Evolutionary conservation across 140 eudicot genomes (phyloP).

Genomic region (Eryngium alpinum): DNA sequence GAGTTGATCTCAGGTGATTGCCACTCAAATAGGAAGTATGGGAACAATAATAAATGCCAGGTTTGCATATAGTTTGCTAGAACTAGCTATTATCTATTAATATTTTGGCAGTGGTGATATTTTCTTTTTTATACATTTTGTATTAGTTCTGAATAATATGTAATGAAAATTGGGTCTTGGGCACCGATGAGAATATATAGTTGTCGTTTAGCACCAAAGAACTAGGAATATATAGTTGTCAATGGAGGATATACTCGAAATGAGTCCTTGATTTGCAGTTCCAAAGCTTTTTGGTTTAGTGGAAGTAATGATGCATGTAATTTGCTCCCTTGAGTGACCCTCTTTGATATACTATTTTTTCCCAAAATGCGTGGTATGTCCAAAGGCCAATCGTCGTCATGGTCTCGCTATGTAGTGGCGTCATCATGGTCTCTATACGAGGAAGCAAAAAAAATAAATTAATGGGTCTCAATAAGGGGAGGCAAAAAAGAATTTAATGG

Average conservation of each 20-base stretch:
- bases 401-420: background rate
- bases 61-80: constrained; percentile 22
- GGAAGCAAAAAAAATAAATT: too few species aligned
- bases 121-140: background rate
- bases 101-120: background rate
- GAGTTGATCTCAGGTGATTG: constrained; percentile 49
- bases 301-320: background rate
- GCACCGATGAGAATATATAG: too few species aligned
- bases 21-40: constrained; percentile 95
- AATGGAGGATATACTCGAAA: background rate
- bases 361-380: background rate
- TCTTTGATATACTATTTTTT: background rate
- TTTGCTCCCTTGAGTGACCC: background rate
- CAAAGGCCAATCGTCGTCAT: background rate
- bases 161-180: too few species aligned
- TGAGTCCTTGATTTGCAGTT: background rate
- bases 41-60: constrained; percentile 89
- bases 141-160: background rate
- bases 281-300: background rate
- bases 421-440: too few species aligned
- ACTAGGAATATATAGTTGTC: background rate
- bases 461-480: too few species aligned
- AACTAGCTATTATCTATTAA: background rate
- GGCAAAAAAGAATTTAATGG: too few species aligned
- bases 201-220: too few species aligned